Conservation (phyloP, 192 early-diverging fungal genomes). For the Funneliformis geosporum region DNA sequence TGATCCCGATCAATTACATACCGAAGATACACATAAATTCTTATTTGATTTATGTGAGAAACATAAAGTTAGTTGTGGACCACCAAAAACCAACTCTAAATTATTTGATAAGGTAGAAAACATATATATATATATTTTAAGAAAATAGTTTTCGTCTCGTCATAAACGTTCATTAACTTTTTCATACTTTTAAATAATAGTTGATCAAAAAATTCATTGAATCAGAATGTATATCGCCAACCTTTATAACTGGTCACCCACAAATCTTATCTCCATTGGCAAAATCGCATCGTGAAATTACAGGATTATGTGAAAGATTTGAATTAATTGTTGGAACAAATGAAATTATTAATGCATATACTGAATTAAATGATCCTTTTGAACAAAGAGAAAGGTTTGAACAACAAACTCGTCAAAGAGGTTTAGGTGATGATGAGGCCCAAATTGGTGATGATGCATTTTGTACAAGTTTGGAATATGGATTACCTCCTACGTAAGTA, state of each 20-base stretch:
- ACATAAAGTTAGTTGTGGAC: slow-evolving; percentile 91
- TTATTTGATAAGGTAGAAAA: slow-evolving; percentile 81
- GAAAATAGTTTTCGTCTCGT: slow-evolving; percentile 42
- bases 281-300: slow-evolving; percentile 88
- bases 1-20: slow-evolving; percentile 74
- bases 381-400: slow-evolving; percentile 98
- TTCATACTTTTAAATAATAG: slow-evolving; percentile 36
- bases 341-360: slow-evolving; percentile 99
- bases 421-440: slow-evolving; percentile 96
- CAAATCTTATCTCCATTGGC: slow-evolving; percentile 98
- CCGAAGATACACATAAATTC: slow-evolving; percentile 83
- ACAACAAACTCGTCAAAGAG: slow-evolving; percentile 96
- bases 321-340: slow-evolving; percentile 98
- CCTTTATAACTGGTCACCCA: slow-evolving; percentile 96
- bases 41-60: slow-evolving; percentile 89
- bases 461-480: slow-evolving; percentile 95
- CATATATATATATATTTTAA: slow-evolving; percentile 14
- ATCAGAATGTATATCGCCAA: slow-evolving; percentile 77
- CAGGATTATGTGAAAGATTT: slow-evolving; percentile 96
- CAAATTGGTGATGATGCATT: slow-evolving; percentile 97
- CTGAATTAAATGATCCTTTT: slow-evolving; percentile 99
- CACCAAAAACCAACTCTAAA: slow-evolving; percentile 89
- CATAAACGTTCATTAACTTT: background rate
- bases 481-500: slow-evolving; percentile 84
- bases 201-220: slow-evolving; percentile 81